Evolutionary conservation across 2,329 filamentous ascomycete species (phyloP), one percentile per base, ranked within the genome.

Genomic region (Westerdykella aurantiaca): DNA sequence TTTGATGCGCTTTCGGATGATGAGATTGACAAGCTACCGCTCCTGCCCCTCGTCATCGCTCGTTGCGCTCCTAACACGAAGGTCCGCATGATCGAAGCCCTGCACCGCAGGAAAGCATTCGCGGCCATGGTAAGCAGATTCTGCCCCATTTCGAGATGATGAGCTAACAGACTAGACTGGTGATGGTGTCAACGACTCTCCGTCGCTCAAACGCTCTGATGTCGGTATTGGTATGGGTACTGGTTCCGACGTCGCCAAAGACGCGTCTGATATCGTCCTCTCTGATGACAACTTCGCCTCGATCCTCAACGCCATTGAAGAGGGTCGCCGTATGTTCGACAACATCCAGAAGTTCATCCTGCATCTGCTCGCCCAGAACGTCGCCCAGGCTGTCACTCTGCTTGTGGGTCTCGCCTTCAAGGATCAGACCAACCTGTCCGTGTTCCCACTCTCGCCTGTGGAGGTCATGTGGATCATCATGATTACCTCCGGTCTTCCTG

Each of bases 391-490:
- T 6, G 82, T 86, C 49, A 82, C 88, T 1, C 74, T 95, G 13
- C 80, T 95, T 21, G 82, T 88, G 33, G 89, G 89, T 42, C 79
- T 95, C 4, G 85, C 76, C 0, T 94, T 95, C 71, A 85, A 88
- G 57, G 89, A 95, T 60, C 53, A 68, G 2, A 71, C 74, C 9
- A 77, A 79, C 7, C 77, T 86, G 48, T 93, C 88, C 0, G 88
- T 95, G 9, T 95, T 94, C 66, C 89, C 88, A 4, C 79, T 95
- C 37, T 82, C 86, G 0, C 88, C 89, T 0, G 81, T 95, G 10
- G 83, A 95, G 57, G 91, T 95, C 50, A 78, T 95, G 46, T 95
- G 88, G 88, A 88, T 95, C 65, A 95, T 95, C 68, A 91, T 95
- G 85, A 79, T 93, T 43, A 95, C 89, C 0, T 91, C 86, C 34